These are phyloP conservation scores for Trichoderma gracile DNA, from an alignment of 2,329 filamentous ascomycete species.

Conservation along the genomic window DNA sequence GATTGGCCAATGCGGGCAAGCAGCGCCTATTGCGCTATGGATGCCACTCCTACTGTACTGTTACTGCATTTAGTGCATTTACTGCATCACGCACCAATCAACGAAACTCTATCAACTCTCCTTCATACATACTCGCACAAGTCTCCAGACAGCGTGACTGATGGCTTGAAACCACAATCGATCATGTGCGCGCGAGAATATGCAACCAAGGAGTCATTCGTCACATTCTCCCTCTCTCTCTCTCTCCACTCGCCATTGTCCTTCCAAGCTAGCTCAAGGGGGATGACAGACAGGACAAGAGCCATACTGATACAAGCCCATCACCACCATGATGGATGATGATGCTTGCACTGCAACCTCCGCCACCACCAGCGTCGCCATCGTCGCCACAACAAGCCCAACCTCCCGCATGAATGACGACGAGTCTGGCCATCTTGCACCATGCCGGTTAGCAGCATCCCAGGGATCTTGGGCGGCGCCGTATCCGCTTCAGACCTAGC, in stretches of 20 bases:
- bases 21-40: background rate
- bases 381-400: background rate
- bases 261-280: background rate
- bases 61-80: background rate
- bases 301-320: background rate
- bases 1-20: constrained; percentile 3
- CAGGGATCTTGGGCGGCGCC: constrained; percentile 3
- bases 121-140: background rate
- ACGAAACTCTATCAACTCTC: background rate
- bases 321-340: too few species aligned
- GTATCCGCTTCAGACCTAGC: constrained; percentile 15
- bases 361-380: constrained; percentile 10
- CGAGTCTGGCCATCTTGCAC: constrained; percentile 2
- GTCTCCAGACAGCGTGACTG: background rate
- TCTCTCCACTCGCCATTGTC: too few species aligned
- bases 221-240: background rate
- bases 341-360: background rate
- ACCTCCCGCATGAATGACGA: background rate
- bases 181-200: background rate
- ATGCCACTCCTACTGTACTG: background rate
- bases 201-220: background rate
- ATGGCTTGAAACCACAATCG: background rate
- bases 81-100: constrained; percentile 5
- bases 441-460: background rate
- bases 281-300: background rate